phyloP scores from a whole-genome alignment of 805 yeast species.

The Ogataea nitratoaversa region DNA sequence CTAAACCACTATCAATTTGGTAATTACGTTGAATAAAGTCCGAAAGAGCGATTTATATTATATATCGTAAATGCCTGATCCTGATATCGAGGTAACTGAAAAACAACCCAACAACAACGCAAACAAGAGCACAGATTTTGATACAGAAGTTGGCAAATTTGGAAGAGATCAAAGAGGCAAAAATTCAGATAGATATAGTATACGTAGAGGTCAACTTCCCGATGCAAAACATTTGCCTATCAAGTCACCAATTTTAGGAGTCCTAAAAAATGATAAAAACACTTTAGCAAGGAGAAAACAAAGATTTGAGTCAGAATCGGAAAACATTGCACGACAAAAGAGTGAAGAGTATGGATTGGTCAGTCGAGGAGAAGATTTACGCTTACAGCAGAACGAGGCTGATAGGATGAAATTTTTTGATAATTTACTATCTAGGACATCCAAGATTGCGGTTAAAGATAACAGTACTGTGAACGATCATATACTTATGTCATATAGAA shows the following conservation, averaged over 20 bases:
- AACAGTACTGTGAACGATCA: constrained; percentile 20
- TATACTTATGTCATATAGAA: constrained; percentile 39
- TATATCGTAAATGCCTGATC: no score
- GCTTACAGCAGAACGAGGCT: constrained; percentile 40
- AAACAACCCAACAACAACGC: no score
- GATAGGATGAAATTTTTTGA: constrained; percentile 40
- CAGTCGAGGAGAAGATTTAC: constrained; percentile 55
- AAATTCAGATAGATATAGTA: no score
- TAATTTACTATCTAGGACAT: constrained; percentile 29
- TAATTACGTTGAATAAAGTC: no score
- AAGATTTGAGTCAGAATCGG: constrained; percentile 30
- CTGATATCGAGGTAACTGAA: no score
- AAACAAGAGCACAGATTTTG: background rate
- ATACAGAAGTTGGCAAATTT: no score
- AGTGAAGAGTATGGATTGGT: constrained; percentile 44
- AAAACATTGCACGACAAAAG: constrained; percentile 11
- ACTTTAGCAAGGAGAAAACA: constrained; percentile 26
- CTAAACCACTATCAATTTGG: no score
- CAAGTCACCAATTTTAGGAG: no score
- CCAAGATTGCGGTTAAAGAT: constrained; percentile 2
- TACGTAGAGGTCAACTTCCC: no score
- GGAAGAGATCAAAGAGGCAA: no score
- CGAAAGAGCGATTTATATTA: no score
- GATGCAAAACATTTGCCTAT: no score
- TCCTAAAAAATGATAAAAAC: constrained; percentile 1